Conservation (phyloP, 495 filamentous ascomycete genomes). For the Apiosordaria backusii region DNA sequence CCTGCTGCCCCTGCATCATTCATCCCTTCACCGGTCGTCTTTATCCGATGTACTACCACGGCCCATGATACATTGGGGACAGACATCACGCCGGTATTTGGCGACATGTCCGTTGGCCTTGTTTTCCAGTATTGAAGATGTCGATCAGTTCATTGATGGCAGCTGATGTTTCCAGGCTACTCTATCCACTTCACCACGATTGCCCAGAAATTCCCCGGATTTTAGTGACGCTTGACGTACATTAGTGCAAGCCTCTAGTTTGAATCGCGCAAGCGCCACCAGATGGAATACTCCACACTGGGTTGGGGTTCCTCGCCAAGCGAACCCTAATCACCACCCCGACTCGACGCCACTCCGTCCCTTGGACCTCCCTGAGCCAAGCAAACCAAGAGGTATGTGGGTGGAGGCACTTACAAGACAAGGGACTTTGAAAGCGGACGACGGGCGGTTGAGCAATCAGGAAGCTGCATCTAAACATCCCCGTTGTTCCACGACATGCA, state of each 20-base stretch:
- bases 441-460: not conserved
- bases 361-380: not conserved
- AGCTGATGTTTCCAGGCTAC: too few species aligned
- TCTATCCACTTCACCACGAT: not conserved
- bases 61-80: not conserved
- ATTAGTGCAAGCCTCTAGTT: not conserved
- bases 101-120: not conserved
- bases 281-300: not conserved
- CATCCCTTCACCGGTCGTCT: constrained; percentile 5
- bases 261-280: not conserved
- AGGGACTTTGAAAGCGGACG: not conserved
- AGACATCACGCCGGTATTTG: not conserved
- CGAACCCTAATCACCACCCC: not conserved
- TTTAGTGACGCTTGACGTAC: not conserved
- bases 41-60: constrained; percentile 1
- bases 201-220: not conserved
- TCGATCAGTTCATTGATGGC: not conserved
- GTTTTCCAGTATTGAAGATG: not conserved
- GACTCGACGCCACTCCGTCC: too few species aligned
- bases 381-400: not conserved
- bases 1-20: not conserved
- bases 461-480: not conserved
- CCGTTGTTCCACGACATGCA: not conserved
- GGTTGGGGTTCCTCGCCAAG: not conserved
- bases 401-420: not conserved